Conservation (phyloP, 192 early-diverging fungal species). For the Coemansia furcata region DNA sequence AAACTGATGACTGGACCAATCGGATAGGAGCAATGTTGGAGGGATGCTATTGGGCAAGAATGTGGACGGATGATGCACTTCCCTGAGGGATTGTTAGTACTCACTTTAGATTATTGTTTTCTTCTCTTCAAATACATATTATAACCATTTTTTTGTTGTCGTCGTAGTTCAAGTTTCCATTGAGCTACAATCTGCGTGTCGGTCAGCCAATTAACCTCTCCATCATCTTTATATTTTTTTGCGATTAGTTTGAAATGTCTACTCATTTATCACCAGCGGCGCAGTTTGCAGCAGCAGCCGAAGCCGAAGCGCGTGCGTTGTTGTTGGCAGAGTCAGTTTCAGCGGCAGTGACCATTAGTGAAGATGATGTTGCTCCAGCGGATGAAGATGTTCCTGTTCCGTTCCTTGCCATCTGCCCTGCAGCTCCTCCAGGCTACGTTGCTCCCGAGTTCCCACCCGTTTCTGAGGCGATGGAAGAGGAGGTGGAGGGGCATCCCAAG, state of each 20-base stretch:
- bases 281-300: conserved; percentile 41
- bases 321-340: not conserved
- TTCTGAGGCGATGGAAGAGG: not conserved
- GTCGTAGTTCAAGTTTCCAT: not conserved
- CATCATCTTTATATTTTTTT: not conserved
- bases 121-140: not conserved
- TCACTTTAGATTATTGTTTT: not conserved
- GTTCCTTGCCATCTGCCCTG: not conserved
- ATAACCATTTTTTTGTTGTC: not conserved
- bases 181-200: conserved; percentile 27
- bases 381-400: not conserved
- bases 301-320: not conserved
- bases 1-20: no score
- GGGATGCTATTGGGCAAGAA: no score
- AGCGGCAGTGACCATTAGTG: not conserved
- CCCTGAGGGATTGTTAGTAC: no score
- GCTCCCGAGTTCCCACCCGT: not conserved
- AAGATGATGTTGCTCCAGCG: not conserved
- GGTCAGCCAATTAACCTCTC: conserved; percentile 5
- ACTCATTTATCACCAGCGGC: conserved; percentile 40
- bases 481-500: not conserved
- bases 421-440: not conserved
- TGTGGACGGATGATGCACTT: no score
- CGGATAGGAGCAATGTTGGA: no score
- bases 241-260: conserved; percentile 15